Percentiles rank a stretch among this genome's conserved stretches.
phyloP scores from a whole-genome alignment of 2,329 filamentous ascomycete genomes.

The Neobulgaria alba region DNA sequence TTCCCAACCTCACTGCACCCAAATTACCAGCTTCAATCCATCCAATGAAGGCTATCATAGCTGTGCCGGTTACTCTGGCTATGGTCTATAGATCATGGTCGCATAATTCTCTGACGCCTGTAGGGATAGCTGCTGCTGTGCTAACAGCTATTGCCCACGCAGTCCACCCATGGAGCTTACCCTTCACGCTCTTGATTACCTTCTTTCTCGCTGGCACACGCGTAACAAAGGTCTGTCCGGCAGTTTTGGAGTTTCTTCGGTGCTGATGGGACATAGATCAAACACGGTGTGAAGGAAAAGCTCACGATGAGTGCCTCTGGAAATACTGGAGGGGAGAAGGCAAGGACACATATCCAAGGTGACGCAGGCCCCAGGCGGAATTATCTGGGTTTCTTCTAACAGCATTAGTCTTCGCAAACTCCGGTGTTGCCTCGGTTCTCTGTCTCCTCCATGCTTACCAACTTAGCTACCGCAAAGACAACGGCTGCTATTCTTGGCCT shows the following conservation, averaged over 20 bases:
- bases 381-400: not conserved
- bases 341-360: constrained; percentile 77
- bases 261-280: constrained; percentile 48
- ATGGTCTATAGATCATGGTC: constrained; percentile 61
- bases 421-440: constrained; percentile 63
- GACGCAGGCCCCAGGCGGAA: not conserved
- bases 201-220: constrained; percentile 83
- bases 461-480: constrained; percentile 38
- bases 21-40: not conserved
- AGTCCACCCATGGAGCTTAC: constrained; percentile 87
- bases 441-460: constrained; percentile 52
- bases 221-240: constrained; percentile 61
- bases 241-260: not conserved
- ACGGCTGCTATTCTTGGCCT: constrained; percentile 46
- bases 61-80: constrained; percentile 47
- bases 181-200: constrained; percentile 71
- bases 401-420: constrained; percentile 69
- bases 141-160: constrained; percentile 74
- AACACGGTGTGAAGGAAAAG: constrained; percentile 74
- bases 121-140: constrained; percentile 63
- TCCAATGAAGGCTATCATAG: constrained; percentile 49
- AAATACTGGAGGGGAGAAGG: constrained; percentile 66
- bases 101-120: constrained; percentile 68
- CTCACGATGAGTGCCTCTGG: constrained; percentile 74
- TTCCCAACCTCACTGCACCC: not conserved